phyloP scores from a whole-genome alignment of 2,329 filamentous ascomycete species.

The Talaromyces sp. region DNA sequence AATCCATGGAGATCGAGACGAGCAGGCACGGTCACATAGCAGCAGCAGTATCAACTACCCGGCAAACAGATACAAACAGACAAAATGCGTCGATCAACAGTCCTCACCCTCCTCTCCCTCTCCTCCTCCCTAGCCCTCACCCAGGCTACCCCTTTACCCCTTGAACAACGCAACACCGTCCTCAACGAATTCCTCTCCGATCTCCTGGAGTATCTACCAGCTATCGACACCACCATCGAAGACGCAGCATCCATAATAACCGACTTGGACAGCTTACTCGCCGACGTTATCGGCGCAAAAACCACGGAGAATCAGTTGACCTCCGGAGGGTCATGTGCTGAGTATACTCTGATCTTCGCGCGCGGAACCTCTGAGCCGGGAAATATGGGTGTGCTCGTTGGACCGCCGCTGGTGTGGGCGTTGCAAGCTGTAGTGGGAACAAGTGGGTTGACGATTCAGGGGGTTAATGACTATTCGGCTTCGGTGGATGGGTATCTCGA shows the following conservation, averaged over 20 bases:
- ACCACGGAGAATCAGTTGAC: slow-evolving; percentile 20
- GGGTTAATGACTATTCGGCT: slow-evolving; percentile 23
- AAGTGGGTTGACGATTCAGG: slow-evolving; percentile 19
- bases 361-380: slow-evolving; percentile 23
- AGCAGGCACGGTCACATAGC: background rate
- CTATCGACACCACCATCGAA: slow-evolving; percentile 14
- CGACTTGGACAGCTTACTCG: slow-evolving; percentile 17
- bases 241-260: slow-evolving; percentile 13
- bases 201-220: slow-evolving; percentile 18
- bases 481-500: slow-evolving; percentile 21
- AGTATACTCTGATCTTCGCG: slow-evolving; percentile 22
- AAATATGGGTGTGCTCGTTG: slow-evolving; percentile 20
- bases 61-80: background rate
- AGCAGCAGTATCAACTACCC: background rate
- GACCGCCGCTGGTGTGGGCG: slow-evolving; percentile 22
- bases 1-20: background rate
- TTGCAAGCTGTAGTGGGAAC: slow-evolving; percentile 17
- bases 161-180: slow-evolving; percentile 4
- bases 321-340: slow-evolving; percentile 14
- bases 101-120: slow-evolving; percentile 1
- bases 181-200: slow-evolving; percentile 19
- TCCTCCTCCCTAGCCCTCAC: slow-evolving; percentile 3
- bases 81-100: slow-evolving; percentile 1
- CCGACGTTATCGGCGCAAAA: slow-evolving; percentile 11
- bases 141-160: background rate